Evolutionary conservation across 1,284 basidiomycete genomes (phyloP), one percentile per base, ranked within the genome.

Genomic region (Pascua sp.): DNA sequence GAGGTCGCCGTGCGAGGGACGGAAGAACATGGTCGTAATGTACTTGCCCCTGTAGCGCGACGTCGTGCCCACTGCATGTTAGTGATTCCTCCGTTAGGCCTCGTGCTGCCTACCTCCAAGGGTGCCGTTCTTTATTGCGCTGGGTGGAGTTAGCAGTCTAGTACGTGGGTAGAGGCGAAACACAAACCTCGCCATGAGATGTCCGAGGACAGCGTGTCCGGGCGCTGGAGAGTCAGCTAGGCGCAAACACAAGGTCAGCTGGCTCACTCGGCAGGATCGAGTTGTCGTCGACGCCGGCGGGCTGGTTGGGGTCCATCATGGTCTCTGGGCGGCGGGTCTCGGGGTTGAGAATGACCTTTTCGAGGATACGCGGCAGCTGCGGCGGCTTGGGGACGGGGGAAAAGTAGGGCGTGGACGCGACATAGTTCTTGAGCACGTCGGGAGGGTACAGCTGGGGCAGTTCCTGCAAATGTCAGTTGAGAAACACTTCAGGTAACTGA

Each of bases 1-100:
- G 49, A 51, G 49, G 41, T 51, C 49, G 49, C 42, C 49, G 42
- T 51, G 24, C 24, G 24, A 32, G 24, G 24, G 24, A 32, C 24
- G 24, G 24, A 85, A 85, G 66, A 84, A 85, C 62, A 86, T 82
- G 38, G 85, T 86, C 44, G 84, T 84, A 65, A 86, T 85, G 70
- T 85, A 86, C 86, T 98, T 98, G 79, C 91, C 86, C 77, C 87
- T 82, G 80, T 98, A 98, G 70, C 95, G 81, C 46, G 89, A 94
- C 53, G 95, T 97, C 53, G 87, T 92, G 13, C 89, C 94, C 1
- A 98, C 92, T 32, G 24, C 24, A 32, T 32, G 24, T 32, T 32
- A 32, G 24, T 32, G 24, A 32, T 32, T 32, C 24, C 24, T 32
- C 24, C 7, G 24, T 32, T 32, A 32, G 4, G 24, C 24, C 24